phyloP scores from a whole-genome alignment of 1,284 basidiomycete genomes.

The Fomitopsis palustris region DNA sequence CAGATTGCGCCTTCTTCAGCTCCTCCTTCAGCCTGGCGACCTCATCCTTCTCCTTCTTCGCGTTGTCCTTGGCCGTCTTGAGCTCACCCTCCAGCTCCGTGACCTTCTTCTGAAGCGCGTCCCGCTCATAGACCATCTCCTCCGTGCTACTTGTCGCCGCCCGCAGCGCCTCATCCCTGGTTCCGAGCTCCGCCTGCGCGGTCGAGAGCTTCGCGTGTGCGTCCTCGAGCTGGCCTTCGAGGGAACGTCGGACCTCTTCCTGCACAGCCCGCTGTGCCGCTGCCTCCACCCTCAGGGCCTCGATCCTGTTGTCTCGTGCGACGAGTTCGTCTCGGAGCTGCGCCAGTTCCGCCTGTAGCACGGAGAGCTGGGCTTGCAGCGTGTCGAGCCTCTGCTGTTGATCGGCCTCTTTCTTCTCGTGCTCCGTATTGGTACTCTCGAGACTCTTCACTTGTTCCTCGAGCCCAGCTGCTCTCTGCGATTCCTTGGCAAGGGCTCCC shows the following conservation, averaged over 20 bases:
- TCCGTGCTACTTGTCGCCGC: background rate
- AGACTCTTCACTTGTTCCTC: background rate
- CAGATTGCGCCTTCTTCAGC: background rate
- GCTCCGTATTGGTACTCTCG: background rate
- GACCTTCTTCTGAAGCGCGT: background rate
- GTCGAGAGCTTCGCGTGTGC: background rate
- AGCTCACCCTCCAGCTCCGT: background rate
- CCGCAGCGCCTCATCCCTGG: background rate
- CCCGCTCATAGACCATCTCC: background rate
- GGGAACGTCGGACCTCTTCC: background rate
- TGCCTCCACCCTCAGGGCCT: background rate
- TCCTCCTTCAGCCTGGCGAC: background rate
- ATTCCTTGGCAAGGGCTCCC: background rate
- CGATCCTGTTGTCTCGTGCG: background rate
- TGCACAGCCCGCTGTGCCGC: background rate
- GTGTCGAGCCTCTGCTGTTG: background rate
- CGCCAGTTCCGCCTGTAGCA: background rate
- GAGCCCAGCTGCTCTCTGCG: background rate
- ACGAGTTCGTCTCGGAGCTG: background rate
- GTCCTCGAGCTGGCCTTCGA: background rate
- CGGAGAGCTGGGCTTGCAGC: background rate
- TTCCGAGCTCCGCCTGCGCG: background rate
- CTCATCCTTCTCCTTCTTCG: background rate
- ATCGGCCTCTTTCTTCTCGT: background rate
- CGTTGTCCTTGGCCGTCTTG: background rate